Evolutionary conservation across 2,329 filamentous ascomycete species (phyloP), one percentile per base, ranked within the genome.

Genomic region (Metarhizium brunneum): DNA sequence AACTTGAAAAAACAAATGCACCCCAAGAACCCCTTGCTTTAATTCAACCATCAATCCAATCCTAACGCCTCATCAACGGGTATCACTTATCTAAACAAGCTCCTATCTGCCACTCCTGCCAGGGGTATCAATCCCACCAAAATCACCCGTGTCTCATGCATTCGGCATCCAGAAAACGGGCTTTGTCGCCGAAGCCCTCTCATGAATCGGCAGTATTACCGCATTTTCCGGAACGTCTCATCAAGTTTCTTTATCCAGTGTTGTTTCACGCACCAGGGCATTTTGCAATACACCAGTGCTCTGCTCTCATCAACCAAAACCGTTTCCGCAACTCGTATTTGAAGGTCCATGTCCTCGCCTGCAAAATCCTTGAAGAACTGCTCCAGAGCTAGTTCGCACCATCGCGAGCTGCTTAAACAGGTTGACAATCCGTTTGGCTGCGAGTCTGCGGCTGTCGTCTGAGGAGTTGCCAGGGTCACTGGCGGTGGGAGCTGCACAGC

Each of bases 271-370:
- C 66, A 64, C 2, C 72, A 67, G 0, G 80, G 76, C 79, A 83
- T 83, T 69, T 83, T 83, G 70, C 80, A 82, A 60, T 83, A 84
- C 47, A 83, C 75, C 73, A 83, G 78, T 35, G 81, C 81, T 64
- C 81, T 83, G 63, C 77, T 79, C 59, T 82, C 77, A 60, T 83
- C 78, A n/a, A 78, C 75, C 30, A 84, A 70, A 1, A 80, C 75
- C 58, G 79, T 79, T 65, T 84, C 80, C 0, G 80, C 79, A 38
- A 84, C 80, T 65, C 79, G 81, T 43, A 84, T 70, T 69, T 83
- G 81, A 55, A 84, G 64, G 60, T 84, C 81, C 57, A 78, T 70
- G 57, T 83, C 79, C 60, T 83, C 80, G 50, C 77, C 73, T 14
- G 74, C 68, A 62, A 84, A 84, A 57, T 84, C 80, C 36, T 74